These are phyloP conservation scores for Bruguiera gymnorhiza DNA, from an alignment of 345 rosid species.

Conservation along the genomic window DNA sequence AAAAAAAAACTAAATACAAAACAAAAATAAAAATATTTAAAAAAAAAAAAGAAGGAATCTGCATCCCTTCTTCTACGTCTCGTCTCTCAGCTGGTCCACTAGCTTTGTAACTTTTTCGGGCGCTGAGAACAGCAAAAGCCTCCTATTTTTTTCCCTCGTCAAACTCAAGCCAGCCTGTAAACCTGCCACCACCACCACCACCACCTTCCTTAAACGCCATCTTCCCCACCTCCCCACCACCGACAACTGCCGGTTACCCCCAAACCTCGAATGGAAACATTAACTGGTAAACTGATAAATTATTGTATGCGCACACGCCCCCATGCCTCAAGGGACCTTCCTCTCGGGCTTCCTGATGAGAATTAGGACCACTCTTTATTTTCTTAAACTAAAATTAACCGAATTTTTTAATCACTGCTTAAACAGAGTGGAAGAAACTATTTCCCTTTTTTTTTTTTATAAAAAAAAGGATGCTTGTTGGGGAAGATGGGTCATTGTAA, in stretches of 20 bases:
- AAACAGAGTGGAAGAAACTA: too few relatives aligned
- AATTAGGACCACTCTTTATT: neutral
- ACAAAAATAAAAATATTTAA: too few relatives aligned
- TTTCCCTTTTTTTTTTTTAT: too few relatives aligned
- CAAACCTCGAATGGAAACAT: neutral
- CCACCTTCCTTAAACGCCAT: constrained; percentile 49
- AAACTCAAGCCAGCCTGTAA: constrained; percentile 49
- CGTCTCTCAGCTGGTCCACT: too few relatives aligned
- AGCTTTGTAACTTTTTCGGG: neutral
- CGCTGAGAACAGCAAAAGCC: too few relatives aligned
- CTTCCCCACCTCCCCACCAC: constrained; percentile 20
- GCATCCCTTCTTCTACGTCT: too few relatives aligned
- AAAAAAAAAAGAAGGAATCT: too few relatives aligned
- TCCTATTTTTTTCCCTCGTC: constrained; percentile 11
- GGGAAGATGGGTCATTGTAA: neutral
- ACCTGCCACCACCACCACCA: constrained; percentile 48
- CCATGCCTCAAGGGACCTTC: constrained; percentile 22
- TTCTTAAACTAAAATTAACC: too few relatives aligned
- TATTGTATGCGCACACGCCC: constrained; percentile 34
- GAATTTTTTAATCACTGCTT: too few relatives aligned
- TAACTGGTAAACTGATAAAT: constrained; percentile 11
- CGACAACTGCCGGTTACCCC: constrained; percentile 39
- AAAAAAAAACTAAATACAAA: too few relatives aligned
- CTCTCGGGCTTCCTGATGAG: constrained; percentile 42
- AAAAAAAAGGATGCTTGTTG: too few relatives aligned